Base-by-base conservation (phyloP, 2,329 filamentous ascomycete species). In the Xylariaceae sp. region DNA sequence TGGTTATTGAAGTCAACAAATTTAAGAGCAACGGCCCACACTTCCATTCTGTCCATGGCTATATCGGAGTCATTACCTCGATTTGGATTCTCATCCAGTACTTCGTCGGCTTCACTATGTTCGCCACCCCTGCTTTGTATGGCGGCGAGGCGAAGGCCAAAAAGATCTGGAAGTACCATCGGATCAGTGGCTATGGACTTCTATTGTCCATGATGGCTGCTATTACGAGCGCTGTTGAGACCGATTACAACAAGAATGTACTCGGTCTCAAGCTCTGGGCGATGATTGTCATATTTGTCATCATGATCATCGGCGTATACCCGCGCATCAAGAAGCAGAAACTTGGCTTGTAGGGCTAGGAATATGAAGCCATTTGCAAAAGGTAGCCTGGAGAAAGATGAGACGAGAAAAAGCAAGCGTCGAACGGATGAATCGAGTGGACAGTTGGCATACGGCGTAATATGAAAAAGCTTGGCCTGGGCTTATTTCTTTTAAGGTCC, bases 121-220 rank as follows among this genome's bases (percentile, higher is more conserved):
- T 89, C 79, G 91, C 86, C 56, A 78, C 84, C 2, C 93, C 93
- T 0, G 70, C 71, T 0, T 67, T 96, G 1, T 96, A 94, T 67
- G 93, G 93, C 4, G 87, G 91, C 53, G 86, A 88, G 61, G 87
- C 91, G 23, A 87, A 86, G 3, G 94, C 92, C 17, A 96, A 93
- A 81, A 80, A 80, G 21, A 73, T 96, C 37, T 98, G 94, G 82
- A 97, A 96, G 76, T 96, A 93, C 68, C 95, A 98, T 73, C 86
- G 94, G 26, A 76, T 83, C 51, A 82, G 81, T 19, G 95, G 94
- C 2, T 98, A 99, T 71, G 64, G 86, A 6, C 77, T 93, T 56
- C 76, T 94, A 51, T 69, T 88, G 47, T 68, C 96, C 66, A 80
- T 94, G 60, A 75, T 96, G 60, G 86, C 84, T 8, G 95, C 93